Conservation (phyloP, 2,329 filamentous ascomycete species). For the Colletotrichum paranaense region DNA sequence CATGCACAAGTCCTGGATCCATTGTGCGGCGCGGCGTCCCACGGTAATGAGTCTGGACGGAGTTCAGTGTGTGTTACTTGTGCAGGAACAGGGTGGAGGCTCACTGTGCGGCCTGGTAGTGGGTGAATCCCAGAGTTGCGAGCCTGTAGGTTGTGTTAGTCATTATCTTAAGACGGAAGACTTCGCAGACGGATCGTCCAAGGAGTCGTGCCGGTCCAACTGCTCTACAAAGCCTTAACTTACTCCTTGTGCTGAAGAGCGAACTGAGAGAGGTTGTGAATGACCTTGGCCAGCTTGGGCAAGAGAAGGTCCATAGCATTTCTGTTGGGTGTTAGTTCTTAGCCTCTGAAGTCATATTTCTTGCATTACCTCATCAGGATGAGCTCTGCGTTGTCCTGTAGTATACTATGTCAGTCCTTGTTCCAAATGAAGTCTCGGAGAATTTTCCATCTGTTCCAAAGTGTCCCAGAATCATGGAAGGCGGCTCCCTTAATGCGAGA, state of each 20-base stretch:
- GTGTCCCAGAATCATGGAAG: background rate
- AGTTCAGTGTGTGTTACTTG: background rate
- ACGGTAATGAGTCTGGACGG: conserved; percentile 60
- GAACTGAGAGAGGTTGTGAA: conserved; percentile 79
- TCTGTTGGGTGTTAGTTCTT: background rate
- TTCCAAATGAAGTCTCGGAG: background rate
- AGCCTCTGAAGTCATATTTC: conserved; percentile 50
- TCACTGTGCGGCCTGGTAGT: conserved; percentile 61
- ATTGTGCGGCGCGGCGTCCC: conserved; percentile 75
- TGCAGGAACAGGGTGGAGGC: background rate
- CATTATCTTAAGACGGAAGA: background rate
- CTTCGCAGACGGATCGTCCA: background rate
- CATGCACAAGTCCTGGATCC: conserved; percentile 75
- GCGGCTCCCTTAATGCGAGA: background rate
- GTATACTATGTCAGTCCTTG: background rate
- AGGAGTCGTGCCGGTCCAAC: background rate
- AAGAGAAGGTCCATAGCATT: conserved; percentile 78
- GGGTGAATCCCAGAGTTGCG: conserved; percentile 46
- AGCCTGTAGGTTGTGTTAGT: background rate
- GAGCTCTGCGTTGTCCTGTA: conserved; percentile 74
- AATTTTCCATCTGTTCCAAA: background rate
- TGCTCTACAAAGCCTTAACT: conserved; percentile 71
- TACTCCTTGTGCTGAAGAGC: conserved; percentile 76
- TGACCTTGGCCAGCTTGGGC: conserved; percentile 82
- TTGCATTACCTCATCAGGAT: conserved; percentile 71